These are phyloP conservation scores for Heritiera littoralis DNA, from an alignment of 345 rosid species.

Conservation along the genomic window DNA sequence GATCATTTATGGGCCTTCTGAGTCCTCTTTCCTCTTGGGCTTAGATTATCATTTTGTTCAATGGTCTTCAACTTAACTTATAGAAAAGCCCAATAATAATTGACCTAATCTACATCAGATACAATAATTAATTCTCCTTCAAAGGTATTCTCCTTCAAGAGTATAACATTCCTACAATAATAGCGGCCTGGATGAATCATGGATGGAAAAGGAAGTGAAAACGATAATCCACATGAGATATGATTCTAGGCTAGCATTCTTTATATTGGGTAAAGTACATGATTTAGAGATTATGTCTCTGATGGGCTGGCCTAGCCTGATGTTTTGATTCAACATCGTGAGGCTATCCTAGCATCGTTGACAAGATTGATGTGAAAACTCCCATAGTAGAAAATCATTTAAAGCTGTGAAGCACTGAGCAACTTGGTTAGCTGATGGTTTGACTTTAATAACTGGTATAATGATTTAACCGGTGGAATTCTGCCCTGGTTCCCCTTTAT, in stretches of 20 bases:
- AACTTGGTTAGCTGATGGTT: slow-evolving; percentile 8
- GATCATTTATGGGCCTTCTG: no score
- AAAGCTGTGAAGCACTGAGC: slow-evolving; percentile 28
- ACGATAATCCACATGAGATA: neutral
- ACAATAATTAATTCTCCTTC: no score
- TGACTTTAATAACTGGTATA: neutral
- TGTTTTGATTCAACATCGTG: no score
- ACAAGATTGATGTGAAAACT: slow-evolving; percentile 22
- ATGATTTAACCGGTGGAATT: slow-evolving; percentile 4
- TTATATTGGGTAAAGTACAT: neutral
- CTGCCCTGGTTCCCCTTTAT: neutral
- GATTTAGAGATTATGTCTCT: neutral
- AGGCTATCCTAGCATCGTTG: slow-evolving; percentile 15
- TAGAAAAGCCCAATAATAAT: no score
- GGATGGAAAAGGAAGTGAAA: neutral
- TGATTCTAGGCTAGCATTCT: neutral
- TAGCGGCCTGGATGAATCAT: no score
- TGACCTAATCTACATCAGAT: no score
- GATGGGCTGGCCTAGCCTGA: no score
- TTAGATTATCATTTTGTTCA: no score
- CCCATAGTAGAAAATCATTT: neutral
- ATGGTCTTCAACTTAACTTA: no score
- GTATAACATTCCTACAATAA: no score
- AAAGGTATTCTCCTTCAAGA: no score
- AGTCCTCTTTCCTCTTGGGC: no score